Conservation (phyloP, 73 alveolate species). For the Paramecium sonneborni region DNA sequence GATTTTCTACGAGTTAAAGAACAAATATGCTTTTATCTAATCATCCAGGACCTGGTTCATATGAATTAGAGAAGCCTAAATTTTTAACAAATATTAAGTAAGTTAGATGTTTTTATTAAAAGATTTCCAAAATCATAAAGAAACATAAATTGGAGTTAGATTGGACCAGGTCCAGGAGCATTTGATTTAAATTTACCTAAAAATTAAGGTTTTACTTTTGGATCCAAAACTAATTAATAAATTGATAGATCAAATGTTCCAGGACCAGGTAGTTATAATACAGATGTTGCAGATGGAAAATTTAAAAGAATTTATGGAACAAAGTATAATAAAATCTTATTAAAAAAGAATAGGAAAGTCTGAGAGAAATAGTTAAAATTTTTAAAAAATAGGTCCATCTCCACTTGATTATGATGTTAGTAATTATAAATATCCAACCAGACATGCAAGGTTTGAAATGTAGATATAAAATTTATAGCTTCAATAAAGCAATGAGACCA, state of each 20-base stretch:
- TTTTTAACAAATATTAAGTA: constrained; percentile 5
- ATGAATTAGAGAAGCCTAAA: not conserved
- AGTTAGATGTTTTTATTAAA: not conserved
- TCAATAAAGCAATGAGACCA: not conserved
- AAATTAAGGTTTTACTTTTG: not conserved
- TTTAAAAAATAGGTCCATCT: not conserved
- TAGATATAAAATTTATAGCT: not conserved
- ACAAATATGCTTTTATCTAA: not conserved
- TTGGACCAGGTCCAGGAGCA: constrained; percentile 51
- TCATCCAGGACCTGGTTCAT: constrained; percentile 48
- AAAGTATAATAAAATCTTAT: not conserved
- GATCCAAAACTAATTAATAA: not conserved
- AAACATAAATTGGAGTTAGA: not conserved
- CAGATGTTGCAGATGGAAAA: not conserved
- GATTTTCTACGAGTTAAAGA: constrained; percentile 40
- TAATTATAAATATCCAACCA: not conserved
- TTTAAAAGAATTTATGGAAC: not conserved
- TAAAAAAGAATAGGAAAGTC: not conserved
- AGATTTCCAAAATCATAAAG: constrained; percentile 45
- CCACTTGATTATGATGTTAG: constrained; percentile 47
- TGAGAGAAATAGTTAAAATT: not conserved
- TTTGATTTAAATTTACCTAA: not conserved
- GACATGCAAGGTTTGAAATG: constrained; percentile 10
- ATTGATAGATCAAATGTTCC: not conserved
- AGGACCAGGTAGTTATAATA: constrained; percentile 50